Evolutionary conservation across 176 grass and related monocot species (phyloP).

Genomic region (Typha latifolia): DNA sequence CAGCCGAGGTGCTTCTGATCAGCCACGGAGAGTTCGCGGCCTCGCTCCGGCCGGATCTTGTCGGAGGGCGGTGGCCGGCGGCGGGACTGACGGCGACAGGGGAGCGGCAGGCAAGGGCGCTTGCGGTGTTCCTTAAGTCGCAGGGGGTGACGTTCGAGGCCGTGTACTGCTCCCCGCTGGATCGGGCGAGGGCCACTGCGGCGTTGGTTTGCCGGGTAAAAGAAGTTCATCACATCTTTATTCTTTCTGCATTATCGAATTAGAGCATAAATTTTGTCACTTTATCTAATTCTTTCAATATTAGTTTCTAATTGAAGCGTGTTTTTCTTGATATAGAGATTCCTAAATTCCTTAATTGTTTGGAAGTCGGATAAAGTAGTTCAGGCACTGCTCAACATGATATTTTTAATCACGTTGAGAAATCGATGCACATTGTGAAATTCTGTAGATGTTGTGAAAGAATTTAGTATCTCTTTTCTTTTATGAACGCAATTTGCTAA

Average conservation of each 20-base stretch:
- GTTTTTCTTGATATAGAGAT: no score
- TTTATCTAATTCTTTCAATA: no score
- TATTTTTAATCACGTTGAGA: not conserved
- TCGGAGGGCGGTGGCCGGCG: constrained; percentile 47
- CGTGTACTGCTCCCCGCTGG: constrained; percentile 51
- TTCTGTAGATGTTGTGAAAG: not conserved
- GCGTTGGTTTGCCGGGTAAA: constrained; percentile 50
- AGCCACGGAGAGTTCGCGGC: constrained; percentile 59
- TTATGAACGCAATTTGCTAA: not conserved
- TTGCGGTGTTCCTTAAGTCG: constrained; percentile 72
- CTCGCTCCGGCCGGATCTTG: constrained; percentile 51
- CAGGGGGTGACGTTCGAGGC: constrained; percentile 35
- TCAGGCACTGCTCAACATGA: not conserved
- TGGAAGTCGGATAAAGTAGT: no score
- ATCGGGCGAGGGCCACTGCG: constrained; percentile 52
- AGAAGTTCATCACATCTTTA: constrained; percentile 4
- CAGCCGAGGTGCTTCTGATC: constrained; percentile 51
- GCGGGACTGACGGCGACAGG: constrained; percentile 59
- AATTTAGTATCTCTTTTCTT: not conserved
- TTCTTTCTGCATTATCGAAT: no score
- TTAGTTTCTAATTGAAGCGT: no score
- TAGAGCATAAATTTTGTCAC: no score
- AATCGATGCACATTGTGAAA: not conserved
- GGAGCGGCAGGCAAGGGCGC: constrained; percentile 63
- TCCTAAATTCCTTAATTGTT: no score